Evolutionary conservation across 2,329 filamentous ascomycete species (phyloP).

Genomic region (Zarea fungicola): DNA sequence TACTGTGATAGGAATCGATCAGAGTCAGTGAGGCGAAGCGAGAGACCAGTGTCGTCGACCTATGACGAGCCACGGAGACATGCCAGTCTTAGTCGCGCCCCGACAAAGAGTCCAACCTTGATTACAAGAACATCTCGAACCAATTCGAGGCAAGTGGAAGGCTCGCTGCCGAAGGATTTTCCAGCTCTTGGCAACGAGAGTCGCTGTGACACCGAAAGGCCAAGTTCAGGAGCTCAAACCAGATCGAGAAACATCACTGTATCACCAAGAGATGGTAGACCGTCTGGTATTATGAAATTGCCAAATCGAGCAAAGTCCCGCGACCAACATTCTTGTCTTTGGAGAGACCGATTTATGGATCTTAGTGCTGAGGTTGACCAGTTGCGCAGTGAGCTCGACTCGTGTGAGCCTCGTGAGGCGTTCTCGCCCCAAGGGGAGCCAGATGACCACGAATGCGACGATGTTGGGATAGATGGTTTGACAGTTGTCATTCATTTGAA

Average conservation of each 20-base stretch:
- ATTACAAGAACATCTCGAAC: background rate
- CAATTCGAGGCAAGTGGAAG: background rate
- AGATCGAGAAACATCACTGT: background rate
- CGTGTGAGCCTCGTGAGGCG: conserved; percentile 13
- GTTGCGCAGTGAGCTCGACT: conserved; percentile 34
- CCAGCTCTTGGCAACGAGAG: background rate
- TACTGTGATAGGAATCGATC: conserved; percentile 13
- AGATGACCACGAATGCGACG: conserved; percentile 24
- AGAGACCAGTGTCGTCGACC: conserved; percentile 2
- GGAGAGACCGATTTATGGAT: conserved; percentile 37
- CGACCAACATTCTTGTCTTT: conserved; percentile 33
- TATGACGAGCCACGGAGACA: conserved; percentile 1
- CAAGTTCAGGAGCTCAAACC: background rate
- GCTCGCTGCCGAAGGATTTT: background rate
- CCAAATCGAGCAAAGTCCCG: background rate
- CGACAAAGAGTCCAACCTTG: conserved; percentile 1
- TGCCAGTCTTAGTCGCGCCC: background rate
- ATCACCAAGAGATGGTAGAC: conserved; percentile 2
- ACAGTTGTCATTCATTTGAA: conserved; percentile 48
- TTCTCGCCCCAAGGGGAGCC: background rate
- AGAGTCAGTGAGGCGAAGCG: conserved; percentile 5
- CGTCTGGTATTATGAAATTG: conserved; percentile 8
- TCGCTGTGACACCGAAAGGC: background rate
- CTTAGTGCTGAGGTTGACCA: conserved; percentile 37
- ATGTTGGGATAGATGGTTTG: conserved; percentile 41